A percentile compares a stretch with the other conserved stretches of the same genome.
Evolutionary conservation across 2,329 filamentous ascomycete genomes (phyloP).

Genomic region (Pseudocercospora fuligena): DNA sequence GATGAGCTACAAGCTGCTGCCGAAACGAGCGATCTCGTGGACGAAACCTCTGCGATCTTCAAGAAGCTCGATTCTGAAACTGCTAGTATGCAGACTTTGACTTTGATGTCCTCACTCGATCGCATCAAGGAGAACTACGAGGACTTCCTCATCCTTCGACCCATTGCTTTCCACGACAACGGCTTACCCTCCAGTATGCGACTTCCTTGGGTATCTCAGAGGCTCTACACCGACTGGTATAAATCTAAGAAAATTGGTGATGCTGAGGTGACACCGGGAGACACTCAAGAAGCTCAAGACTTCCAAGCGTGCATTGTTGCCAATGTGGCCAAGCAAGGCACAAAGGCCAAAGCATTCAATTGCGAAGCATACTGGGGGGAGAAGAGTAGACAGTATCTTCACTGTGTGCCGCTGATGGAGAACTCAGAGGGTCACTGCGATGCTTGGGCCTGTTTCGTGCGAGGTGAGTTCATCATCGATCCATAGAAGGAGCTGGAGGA

Average conservation of each 20-base stretch:
- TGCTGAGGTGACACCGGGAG: conserved; percentile 4
- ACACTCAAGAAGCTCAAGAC: conserved; percentile 15
- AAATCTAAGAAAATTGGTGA: conserved; percentile 7
- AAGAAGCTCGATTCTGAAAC: conserved; percentile 23
- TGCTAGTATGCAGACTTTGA: conserved; percentile 31
- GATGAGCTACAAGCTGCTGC: conserved; percentile 29
- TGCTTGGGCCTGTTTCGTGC: conserved; percentile 8
- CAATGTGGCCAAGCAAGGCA: conserved; percentile 24
- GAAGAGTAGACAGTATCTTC: conserved; percentile 11
- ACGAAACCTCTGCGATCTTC: conserved; percentile 21
- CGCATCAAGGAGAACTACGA: conserved; percentile 31
- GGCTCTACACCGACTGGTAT: conserved; percentile 34
- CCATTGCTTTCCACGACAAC: conserved; percentile 30
- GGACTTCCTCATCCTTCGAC: conserved; percentile 35
- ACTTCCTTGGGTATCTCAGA: conserved; percentile 31
- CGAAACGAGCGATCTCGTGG: conserved; percentile 21
- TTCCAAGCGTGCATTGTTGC: conserved; percentile 28
- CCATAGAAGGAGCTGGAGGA: not conserved
- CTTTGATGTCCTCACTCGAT: conserved; percentile 33
- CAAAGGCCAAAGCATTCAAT: conserved; percentile 11
- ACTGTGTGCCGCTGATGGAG: conserved; percentile 18
- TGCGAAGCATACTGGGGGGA: conserved; percentile 18
- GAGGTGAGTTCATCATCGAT: not conserved
- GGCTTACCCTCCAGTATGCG: conserved; percentile 27
- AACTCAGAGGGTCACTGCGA: not conserved